These are phyloP conservation scores for Metschnikowia gelsemii DNA, from an alignment of 805 yeast species.

Conservation along the genomic window DNA sequence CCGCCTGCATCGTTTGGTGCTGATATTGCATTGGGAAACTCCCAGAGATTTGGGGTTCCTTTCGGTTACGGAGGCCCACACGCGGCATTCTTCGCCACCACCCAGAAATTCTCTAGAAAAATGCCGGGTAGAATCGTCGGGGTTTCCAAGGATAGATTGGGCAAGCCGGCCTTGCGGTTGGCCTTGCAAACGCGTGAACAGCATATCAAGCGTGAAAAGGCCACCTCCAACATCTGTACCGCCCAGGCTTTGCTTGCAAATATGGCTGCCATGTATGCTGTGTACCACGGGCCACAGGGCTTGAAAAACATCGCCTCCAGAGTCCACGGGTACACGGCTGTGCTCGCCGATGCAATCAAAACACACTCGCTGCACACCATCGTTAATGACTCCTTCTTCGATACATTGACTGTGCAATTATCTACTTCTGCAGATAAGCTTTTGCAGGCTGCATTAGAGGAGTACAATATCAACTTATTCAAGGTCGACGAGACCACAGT, in stretches of 20 bases:
- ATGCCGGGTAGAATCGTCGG: conserved; percentile 97
- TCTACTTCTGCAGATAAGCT: conserved; percentile 53
- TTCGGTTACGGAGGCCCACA: conserved; percentile 99
- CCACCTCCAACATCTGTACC: conserved; percentile 96
- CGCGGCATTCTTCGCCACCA: conserved; percentile 94
- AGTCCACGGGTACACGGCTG: conserved; percentile 68
- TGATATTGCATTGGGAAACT: conserved; percentile 86
- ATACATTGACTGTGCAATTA: conserved; percentile 72
- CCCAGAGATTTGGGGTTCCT: conserved; percentile 97
- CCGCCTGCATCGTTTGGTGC: conserved; percentile 88
- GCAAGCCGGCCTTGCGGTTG: conserved; percentile 82
- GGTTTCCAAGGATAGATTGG: conserved; percentile 85
- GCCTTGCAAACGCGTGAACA: conserved; percentile 98
- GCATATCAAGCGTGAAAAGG: conserved; percentile 95
- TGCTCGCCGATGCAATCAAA: conserved; percentile 62
- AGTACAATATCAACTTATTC: conserved; percentile 73
- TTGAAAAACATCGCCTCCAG: conserved; percentile 73
- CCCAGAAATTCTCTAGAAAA: conserved; percentile 77
- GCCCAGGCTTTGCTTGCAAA: conserved; percentile 97
- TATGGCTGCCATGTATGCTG: conserved; percentile 93
- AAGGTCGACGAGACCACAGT: conserved; percentile 60
- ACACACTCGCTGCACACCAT: conserved; percentile 42
- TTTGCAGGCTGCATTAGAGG: conserved; percentile 54
- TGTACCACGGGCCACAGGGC: conserved; percentile 93
- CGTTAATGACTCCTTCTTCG: conserved; percentile 70